Evolutionary conservation across 2,329 filamentous ascomycete species (phyloP).

Genomic region (Pseudocercospora cruenta): DNA sequence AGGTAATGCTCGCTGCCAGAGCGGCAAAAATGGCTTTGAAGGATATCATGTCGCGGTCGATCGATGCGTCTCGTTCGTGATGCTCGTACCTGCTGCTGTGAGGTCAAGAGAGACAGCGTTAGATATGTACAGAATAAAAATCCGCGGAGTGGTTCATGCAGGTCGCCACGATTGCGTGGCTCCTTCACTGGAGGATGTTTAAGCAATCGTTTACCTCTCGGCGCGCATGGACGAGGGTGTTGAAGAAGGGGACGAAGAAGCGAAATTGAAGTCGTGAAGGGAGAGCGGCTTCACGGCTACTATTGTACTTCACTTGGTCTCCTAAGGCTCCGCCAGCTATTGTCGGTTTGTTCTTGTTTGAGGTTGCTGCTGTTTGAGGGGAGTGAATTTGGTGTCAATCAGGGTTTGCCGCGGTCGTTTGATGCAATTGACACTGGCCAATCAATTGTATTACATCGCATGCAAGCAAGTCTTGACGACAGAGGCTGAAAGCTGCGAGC

Average conservation of each 20-base stretch:
- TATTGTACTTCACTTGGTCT: conserved; percentile 2
- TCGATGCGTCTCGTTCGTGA: background rate
- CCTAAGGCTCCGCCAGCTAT: background rate
- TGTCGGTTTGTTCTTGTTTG: conserved; percentile 8
- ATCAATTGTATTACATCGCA: background rate
- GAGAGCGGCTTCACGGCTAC: background rate
- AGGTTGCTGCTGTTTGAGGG: conserved; percentile 4
- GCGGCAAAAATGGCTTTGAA: conserved; percentile 13
- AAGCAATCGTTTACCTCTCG: conserved; percentile 11
- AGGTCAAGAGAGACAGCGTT: background rate
- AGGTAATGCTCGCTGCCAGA: conserved; percentile 12
- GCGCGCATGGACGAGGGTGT: background rate
- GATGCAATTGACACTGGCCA: background rate
- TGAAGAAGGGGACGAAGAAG: background rate
- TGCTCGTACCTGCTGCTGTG: background rate
- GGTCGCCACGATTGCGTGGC: conserved; percentile 10
- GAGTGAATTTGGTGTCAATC: conserved; percentile 3
- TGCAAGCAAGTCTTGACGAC: conserved; percentile 5
- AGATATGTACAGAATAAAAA: conserved; percentile 6
- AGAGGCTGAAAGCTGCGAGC: conserved; percentile 1
- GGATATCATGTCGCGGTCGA: conserved; percentile 19
- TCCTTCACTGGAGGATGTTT: conserved; percentile 5
- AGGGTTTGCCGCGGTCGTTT: conserved; percentile 10
- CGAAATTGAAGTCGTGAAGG: background rate
- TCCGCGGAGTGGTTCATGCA: background rate